Base-by-base conservation (phyloP, 2,329 filamentous ascomycete genomes). In the Aspergillus jensenii region DNA sequence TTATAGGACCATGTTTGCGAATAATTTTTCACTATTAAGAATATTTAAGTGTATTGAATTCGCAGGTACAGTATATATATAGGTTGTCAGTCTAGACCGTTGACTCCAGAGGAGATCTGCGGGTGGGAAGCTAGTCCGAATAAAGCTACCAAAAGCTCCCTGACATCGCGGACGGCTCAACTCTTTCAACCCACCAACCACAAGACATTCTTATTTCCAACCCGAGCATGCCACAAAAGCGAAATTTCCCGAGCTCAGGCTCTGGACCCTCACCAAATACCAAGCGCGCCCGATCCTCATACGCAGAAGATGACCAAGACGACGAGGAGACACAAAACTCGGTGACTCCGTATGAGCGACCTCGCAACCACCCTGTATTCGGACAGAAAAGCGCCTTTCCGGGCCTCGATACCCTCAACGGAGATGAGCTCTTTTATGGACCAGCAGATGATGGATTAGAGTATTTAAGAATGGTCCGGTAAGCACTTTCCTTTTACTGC, bases 361-460 rank as follows among this genome's bases (percentile, higher is more conserved):
- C 79, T 23, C 76, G 75, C 43, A 72, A 87, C 58, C 83, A 91
- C 70, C 82, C 85, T 9, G 83, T 85, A 2, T 90, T 86, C 72
- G 89, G 89, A 41, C 89, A 91, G 74, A 84, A 86, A 72, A 85
- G 86, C 67, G 88, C 88, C 44, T 89, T 92, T 65, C 87, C 88
- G 6, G 82, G 82, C n/a, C 74, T 85, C 14, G 82, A 85, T 40
- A 56, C 47, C 46, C 78, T 82, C 41, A 65, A 52, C 27, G 65
- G 63, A 49, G 82, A 85, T 40, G 86, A 88, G 58, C 75, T 87
- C 1, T 86, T 88, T 55, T 89, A 88, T 64, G 87, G 89, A 48
- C 86, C 88, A 49, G 84, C 87, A 54, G 78, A 81, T 33, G 87
- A 90, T 73, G 88, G 88, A 1, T 76, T 91, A 67, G 86, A 85